Base-by-base conservation (phyloP, 768 basidiomycete genomes). In the Cyclocybe cylindracea region DNA sequence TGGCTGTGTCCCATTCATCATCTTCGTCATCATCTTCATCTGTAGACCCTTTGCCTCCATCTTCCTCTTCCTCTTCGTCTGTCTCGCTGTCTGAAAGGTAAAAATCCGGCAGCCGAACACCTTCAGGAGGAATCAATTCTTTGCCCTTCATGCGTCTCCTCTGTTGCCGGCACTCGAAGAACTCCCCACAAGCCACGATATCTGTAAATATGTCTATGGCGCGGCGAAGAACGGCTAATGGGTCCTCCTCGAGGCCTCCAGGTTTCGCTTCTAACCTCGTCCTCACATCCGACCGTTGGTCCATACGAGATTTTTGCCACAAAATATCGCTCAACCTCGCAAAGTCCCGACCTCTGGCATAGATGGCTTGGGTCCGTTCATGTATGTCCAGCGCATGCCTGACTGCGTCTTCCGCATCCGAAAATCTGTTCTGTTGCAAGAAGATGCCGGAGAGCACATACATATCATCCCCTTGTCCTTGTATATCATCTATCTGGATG, bases 401-500 rank as follows among this genome's bases (percentile, higher is more conserved):
- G 8, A 64, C 51, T 3, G 55, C 45, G 7, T 45, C 39, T 19
- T 65, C 63, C 4, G 66, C 61, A 14, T 65, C 62, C 2, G 50
- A 31, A 13, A 62, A 48, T 32, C 61, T 52, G 11, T 43, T 48
- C 39, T 61, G 60, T 19, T 60, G 53, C 6, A 64, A 53, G 51
- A 57, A 64, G 14, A 65, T 56, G 29, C 58, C 57, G 10, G 58
- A 61, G 50, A 63, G 66, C 9, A 65, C 43, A 46, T 64, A 63
- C 14, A 67, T 35, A 48, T 63, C 66, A 44, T 67, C 57, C 11
- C 59, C 64, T 51, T 68, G 64, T 7, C 66, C 64, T 1, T 34
- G 48, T 29, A 53, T 46, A 29, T 65, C 58, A 3, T 51, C 60
- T 39, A 63, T 57, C 36, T 61, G 50, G 16, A 55, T 54, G 38